Percentiles rank a stretch among this genome's conserved stretches.
Conservation (phyloP, 306 rosid species). For the Senna siamea region DNA sequence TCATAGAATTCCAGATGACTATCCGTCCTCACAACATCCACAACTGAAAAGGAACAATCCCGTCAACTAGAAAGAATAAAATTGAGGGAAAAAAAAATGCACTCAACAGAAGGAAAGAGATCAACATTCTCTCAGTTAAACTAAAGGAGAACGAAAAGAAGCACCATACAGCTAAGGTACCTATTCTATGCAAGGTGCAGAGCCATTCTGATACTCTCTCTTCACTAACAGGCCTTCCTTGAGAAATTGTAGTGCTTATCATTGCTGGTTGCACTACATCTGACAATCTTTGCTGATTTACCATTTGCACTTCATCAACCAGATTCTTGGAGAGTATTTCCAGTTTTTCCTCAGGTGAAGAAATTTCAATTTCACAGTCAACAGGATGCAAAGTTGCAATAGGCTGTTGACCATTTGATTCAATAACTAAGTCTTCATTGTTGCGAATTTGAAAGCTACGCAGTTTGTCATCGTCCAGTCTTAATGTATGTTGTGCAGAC, state of each 20-base stretch:
- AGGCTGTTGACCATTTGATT: slow-evolving; percentile 58
- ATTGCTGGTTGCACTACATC: slow-evolving; percentile 62
- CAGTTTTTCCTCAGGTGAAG: slow-evolving; percentile 52
- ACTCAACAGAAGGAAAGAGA: slow-evolving; percentile 19
- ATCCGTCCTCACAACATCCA: slow-evolving; percentile 93
- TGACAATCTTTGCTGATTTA: slow-evolving; percentile 64
- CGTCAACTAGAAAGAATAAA: slow-evolving; percentile 37
- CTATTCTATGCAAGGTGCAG: slow-evolving; percentile 92
- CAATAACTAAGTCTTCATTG: slow-evolving; percentile 71
- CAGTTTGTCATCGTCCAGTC: slow-evolving; percentile 65
- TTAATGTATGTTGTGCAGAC: slow-evolving; percentile 42
- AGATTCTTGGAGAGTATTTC: slow-evolving; percentile 41
- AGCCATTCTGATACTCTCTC: slow-evolving; percentile 91
- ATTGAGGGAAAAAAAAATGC: slow-evolving; percentile 29
- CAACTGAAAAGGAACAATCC: slow-evolving; percentile 58
- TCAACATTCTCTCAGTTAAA: slow-evolving; percentile 26
- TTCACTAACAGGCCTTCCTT: slow-evolving; percentile 51
- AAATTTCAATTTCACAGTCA: slow-evolving; percentile 66
- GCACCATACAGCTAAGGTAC: slow-evolving; percentile 43
- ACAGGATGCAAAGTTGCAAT: slow-evolving; percentile 43
- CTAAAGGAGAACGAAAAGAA: slow-evolving; percentile 11
- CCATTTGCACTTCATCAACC: slow-evolving; percentile 49
- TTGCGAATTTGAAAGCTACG: slow-evolving; percentile 76
- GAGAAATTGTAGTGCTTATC: slow-evolving; percentile 50
- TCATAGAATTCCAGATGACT: slow-evolving; percentile 90